A percentile compares a stretch with the other conserved stretches of the same genome.
Conservation (phyloP, 805 yeast species). For the Metschnikowia similis region DNA sequence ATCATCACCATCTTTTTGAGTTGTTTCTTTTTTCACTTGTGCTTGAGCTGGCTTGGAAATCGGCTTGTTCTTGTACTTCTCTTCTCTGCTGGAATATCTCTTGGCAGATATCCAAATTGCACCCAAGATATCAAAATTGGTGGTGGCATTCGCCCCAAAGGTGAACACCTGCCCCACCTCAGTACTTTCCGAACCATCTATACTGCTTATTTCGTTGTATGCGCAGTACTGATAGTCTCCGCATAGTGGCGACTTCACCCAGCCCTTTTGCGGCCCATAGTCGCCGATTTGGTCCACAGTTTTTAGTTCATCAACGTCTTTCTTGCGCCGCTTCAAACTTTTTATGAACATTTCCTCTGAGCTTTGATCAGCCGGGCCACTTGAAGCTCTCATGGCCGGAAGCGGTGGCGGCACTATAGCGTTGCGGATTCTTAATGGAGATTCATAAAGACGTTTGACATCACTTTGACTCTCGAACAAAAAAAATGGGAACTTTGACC, state of each 20-base stretch:
- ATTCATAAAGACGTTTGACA: conserved; percentile 20
- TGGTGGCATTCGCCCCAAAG: conserved; percentile 16
- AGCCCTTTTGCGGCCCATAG: conserved; percentile 39
- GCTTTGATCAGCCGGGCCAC: conserved; percentile 18
- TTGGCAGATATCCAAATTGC: conserved; percentile 32
- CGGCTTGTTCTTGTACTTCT: background rate
- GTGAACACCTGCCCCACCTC: conserved; percentile 24
- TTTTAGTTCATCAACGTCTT: conserved; percentile 32
- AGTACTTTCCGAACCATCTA: conserved; percentile 11
- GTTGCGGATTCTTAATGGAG: conserved; percentile 31
- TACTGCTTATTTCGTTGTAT: conserved; percentile 25
- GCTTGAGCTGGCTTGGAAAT: background rate
- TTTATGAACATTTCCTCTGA: conserved; percentile 17
- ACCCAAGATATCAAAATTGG: conserved; percentile 28
- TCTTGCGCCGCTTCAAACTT: conserved; percentile 21
- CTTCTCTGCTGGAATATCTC: conserved; percentile 13
- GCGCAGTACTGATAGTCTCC: conserved; percentile 39
- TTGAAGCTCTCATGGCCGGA: conserved; percentile 25
- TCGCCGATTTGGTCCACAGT: conserved; percentile 17
- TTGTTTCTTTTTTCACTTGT: background rate
- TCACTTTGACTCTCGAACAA: conserved; percentile 10
- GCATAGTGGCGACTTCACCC: conserved; percentile 37
- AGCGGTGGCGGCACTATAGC: conserved; percentile 39
- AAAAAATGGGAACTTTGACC: conserved; percentile 26
- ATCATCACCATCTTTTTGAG: background rate